Evolutionary conservation across 148 eudicot genomes (phyloP), one percentile per base, ranked within the genome.

Genomic region (Spergularia bocconei): DNA sequence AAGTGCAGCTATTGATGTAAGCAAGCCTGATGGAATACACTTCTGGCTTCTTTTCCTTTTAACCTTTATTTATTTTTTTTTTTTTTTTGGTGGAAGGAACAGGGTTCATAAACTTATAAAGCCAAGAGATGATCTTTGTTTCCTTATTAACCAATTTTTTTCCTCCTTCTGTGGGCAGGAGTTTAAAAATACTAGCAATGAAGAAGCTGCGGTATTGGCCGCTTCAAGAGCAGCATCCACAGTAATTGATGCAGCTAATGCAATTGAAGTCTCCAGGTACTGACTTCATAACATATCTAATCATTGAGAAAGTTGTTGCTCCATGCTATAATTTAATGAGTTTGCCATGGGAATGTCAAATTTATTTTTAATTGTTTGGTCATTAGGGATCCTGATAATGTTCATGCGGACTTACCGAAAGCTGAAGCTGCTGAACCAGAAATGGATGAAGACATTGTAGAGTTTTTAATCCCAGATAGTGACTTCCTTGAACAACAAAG

Each of bases 161-260:
- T 15, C 4, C 48, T 68, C 59, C 63, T 1, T 73, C 10, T 58
- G 44, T 47, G 38, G 11, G 41, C 85, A 95, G 99, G 97, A 86
- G 81, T 86, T 79, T 58, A 82, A 78, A 67, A 82, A 82, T 75
- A 85, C 86, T 69, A 86, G 82, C 81, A 84, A 92, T 80, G 99
- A 95, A 87, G 96, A 88, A 64, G 93, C 96, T 82, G 97, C 99
- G 6, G 87, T 88, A 72, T 55, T 86, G 81, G 93, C 93, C 82
- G 99, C 97, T 73, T 89, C 99, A 19, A 89, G 64, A 85, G 93
- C 99, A 70, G 99, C 91, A 74, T 84, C 88, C 67, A 92, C 97
- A 10, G 99, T 95, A 48, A 77, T 95, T 79, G 99, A 95, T 89
- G 99, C 99, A 82, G 98, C 85, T 77, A 85, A 84, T 78, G 86